These are phyloP conservation scores for Eucalyptus cloeziana DNA, from an alignment of 345 rosid genomes.

Conservation along the genomic window DNA sequence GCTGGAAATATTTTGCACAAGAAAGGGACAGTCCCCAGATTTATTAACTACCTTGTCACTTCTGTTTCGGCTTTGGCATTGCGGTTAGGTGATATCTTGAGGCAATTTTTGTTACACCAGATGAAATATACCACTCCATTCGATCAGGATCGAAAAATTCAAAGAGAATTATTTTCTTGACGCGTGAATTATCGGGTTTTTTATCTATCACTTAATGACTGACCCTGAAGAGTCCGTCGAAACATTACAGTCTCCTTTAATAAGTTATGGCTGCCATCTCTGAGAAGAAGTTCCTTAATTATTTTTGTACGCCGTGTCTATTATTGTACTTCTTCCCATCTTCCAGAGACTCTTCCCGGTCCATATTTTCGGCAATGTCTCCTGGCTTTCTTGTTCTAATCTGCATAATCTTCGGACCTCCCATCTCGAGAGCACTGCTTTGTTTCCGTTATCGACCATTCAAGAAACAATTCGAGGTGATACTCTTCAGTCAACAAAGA, in stretches of 20 bases:
- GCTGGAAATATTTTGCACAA: neutral
- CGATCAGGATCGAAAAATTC: neutral
- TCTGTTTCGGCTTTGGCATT: neutral
- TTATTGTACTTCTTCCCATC: neutral
- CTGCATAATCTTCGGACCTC: neutral
- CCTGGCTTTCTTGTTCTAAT: neutral
- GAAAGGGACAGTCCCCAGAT: neutral
- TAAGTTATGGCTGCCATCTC: neutral
- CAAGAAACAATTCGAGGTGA: neutral
- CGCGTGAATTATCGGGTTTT: no score
- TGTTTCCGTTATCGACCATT: neutral
- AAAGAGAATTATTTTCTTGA: neutral
- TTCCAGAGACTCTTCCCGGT: neutral
- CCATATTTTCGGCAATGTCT: accelerated
- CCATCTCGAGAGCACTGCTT: neutral
- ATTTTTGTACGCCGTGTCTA: neutral
- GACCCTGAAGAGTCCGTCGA: accelerated
- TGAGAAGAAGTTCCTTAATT: neutral
- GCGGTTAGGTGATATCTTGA: neutral
- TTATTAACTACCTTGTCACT: neutral
- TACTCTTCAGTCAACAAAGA: neutral
- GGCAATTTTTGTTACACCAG: neutral
- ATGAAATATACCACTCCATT: neutral
- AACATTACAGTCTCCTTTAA: neutral
- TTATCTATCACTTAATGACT: neutral